Evolutionary conservation across 139 green algal species (phyloP).

Genomic region (Chlorokybus atmophyticus): DNA sequence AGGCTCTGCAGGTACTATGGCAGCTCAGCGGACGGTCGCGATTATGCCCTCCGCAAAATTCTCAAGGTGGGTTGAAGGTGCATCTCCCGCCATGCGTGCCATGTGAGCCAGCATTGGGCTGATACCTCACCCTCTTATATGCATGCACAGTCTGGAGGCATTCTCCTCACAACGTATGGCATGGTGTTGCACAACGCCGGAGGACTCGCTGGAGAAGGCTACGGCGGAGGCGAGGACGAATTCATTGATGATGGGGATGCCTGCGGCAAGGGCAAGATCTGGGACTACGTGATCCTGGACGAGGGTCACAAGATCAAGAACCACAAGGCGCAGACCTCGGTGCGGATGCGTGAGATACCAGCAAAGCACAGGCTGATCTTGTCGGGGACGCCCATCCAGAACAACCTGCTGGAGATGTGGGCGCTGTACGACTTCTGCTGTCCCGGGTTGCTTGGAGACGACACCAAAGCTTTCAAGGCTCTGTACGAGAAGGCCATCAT

Average conservation of each 20-base stretch:
- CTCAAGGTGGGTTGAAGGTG: background rate
- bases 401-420: slow-evolving; percentile 64
- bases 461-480: slow-evolving; percentile 17
- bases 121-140: background rate
- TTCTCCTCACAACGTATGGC: slow-evolving; percentile 87
- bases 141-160: slow-evolving; percentile 27
- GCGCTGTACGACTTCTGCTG: slow-evolving; percentile 70
- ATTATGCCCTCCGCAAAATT: background rate
- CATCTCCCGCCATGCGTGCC: background rate
- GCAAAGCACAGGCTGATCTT: slow-evolving; percentile 55
- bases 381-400: slow-evolving; percentile 72
- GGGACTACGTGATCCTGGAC: slow-evolving; percentile 81
- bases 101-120: background rate
- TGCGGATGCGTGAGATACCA: slow-evolving; percentile 40
- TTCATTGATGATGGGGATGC: too few relatives aligned
- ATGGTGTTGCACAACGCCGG: slow-evolving; percentile 73
- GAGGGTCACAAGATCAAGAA: slow-evolving; percentile 89
- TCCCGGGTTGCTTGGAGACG: slow-evolving; percentile 26
- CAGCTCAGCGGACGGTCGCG: background rate
- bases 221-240: background rate
- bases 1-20: background rate
- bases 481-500: slow-evolving; percentile 40
- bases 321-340: slow-evolving; percentile 54
- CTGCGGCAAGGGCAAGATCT: too few relatives aligned
- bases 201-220: slow-evolving; percentile 19